These are phyloP conservation scores for Pseudognaphalium luteoalbum DNA, from an alignment of 129 eudicot genomes.

Conservation along the genomic window DNA sequence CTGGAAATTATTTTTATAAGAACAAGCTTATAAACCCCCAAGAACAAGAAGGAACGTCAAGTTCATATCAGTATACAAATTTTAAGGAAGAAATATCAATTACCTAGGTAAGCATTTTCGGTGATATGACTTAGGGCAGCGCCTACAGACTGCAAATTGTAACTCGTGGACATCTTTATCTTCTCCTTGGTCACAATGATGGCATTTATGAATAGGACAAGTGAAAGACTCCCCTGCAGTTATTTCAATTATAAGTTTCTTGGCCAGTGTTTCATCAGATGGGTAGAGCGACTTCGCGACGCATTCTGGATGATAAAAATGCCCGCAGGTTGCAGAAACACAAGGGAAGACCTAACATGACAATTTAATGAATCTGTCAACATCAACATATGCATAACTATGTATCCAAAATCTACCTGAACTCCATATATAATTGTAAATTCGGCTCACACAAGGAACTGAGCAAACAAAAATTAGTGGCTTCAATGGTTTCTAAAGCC, in stretches of 20 bases:
- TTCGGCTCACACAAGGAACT: no score
- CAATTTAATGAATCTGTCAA: not conserved
- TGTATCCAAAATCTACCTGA: not conserved
- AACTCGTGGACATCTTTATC: slow-evolving; percentile 42
- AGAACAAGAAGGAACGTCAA: not conserved
- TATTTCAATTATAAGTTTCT: slow-evolving; percentile 45
- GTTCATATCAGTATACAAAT: slow-evolving; percentile 9
- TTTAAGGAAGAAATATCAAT: not conserved
- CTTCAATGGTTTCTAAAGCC: not conserved
- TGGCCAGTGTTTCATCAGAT: slow-evolving; percentile 39
- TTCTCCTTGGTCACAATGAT: slow-evolving; percentile 56
- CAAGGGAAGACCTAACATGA: slow-evolving; percentile 74
- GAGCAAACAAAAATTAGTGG: not conserved
- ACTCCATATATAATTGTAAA: not conserved
- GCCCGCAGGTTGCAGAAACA: slow-evolving; percentile 78
- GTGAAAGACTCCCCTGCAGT: slow-evolving; percentile 67
- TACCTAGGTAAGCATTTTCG: slow-evolving; percentile 86
- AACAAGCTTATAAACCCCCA: not conserved
- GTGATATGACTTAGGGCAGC: slow-evolving; percentile 89
- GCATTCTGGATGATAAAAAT: slow-evolving; percentile 78
- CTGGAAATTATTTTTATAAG: slow-evolving; percentile 35
- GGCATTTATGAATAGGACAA: slow-evolving; percentile 80
- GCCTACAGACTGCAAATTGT: slow-evolving; percentile 85
- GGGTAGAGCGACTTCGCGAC: slow-evolving; percentile 54
- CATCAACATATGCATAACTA: not conserved